Conservation (phyloP, 1,139 yeast species). For the Lodderomyces orthopsilosis region DNA sequence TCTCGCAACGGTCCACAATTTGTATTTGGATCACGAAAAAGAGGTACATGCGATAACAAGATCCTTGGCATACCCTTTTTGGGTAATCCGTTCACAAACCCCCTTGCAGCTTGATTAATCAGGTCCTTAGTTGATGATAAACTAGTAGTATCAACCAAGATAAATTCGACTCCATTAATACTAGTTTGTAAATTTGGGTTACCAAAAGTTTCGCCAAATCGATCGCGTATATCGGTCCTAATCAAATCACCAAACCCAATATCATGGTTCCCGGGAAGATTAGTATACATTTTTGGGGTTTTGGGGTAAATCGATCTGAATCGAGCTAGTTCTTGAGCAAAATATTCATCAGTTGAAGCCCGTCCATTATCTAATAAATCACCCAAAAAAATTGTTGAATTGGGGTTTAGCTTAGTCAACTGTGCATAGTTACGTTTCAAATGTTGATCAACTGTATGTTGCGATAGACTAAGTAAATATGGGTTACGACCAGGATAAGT, state of each 20-base stretch:
- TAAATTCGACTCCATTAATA: conserved; percentile 43
- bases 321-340: conserved; percentile 32
- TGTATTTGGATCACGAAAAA: conserved; percentile 35
- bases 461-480: conserved; percentile 35
- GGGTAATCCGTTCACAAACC: conserved; percentile 23
- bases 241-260: conserved; percentile 55
- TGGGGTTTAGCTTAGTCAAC: conserved; percentile 37
- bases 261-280: conserved; percentile 58
- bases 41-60: conserved; percentile 49
- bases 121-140: conserved; percentile 30
- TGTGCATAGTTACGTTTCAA: conserved; percentile 46
- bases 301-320: conserved; percentile 37
- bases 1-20: conserved; percentile 51
- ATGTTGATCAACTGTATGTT: conserved; percentile 51
- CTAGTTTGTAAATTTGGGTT: conserved; percentile 29
- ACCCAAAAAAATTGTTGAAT: conserved; percentile 49
- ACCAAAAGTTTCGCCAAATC: conserved; percentile 44
- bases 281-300: conserved; percentile 12
- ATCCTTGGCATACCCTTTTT: conserved; percentile 30
- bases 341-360: conserved; percentile 39
- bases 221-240: conserved; percentile 28
- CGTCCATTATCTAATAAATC: conserved; percentile 57
- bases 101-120: conserved; percentile 27
- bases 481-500: conserved; percentile 48
- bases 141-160: conserved; percentile 46